Percentiles rank a stretch among this genome's conserved stretches.
Conservation (phyloP, 495 filamentous ascomycete species). For the Apodospora peruviana region DNA sequence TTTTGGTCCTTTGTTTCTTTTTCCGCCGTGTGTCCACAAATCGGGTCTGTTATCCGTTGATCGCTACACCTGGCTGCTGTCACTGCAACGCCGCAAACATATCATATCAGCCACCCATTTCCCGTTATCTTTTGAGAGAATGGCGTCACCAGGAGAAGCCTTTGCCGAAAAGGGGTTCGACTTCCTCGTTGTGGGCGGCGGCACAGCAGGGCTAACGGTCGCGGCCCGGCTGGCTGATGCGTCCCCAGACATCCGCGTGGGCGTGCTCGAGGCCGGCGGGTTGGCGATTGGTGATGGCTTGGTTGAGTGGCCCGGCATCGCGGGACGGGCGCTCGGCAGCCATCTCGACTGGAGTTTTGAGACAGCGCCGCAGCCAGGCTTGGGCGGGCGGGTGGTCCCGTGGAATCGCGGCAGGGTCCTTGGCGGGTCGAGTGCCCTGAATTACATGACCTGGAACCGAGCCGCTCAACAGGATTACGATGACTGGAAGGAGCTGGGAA, state of each 20-base stretch:
- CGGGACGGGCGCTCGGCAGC: slow-evolving; percentile 36
- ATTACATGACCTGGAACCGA: slow-evolving; percentile 53
- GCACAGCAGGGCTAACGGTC: slow-evolving; percentile 50
- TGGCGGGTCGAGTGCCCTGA: slow-evolving; percentile 37
- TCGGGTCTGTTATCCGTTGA: too few relatives aligned
- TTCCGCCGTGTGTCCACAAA: too few relatives aligned
- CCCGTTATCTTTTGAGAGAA: too few relatives aligned
- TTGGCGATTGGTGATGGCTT: slow-evolving; percentile 34
- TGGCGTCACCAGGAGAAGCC: neutral
- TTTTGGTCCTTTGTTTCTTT: too few relatives aligned
- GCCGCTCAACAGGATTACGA: slow-evolving; percentile 52
- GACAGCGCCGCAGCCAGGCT: slow-evolving; percentile 40
- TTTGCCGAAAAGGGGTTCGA: slow-evolving; percentile 60
- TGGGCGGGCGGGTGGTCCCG: slow-evolving; percentile 26
- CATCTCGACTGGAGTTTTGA: slow-evolving; percentile 49
- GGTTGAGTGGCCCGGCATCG: slow-evolving; percentile 36
- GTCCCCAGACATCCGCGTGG: slow-evolving; percentile 34
- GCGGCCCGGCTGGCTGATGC: slow-evolving; percentile 48
- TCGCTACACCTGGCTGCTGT: too few relatives aligned
- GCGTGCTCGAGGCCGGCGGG: slow-evolving; percentile 51
- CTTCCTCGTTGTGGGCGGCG: slow-evolving; percentile 59
- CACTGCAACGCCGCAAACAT: too few relatives aligned
- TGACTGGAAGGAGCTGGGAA: slow-evolving; percentile 52
- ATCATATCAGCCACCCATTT: too few relatives aligned
- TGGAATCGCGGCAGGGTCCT: slow-evolving; percentile 46